phyloP scores from a whole-genome alignment of 805 yeast species.

The Ogataea paradorogensis region DNA sequence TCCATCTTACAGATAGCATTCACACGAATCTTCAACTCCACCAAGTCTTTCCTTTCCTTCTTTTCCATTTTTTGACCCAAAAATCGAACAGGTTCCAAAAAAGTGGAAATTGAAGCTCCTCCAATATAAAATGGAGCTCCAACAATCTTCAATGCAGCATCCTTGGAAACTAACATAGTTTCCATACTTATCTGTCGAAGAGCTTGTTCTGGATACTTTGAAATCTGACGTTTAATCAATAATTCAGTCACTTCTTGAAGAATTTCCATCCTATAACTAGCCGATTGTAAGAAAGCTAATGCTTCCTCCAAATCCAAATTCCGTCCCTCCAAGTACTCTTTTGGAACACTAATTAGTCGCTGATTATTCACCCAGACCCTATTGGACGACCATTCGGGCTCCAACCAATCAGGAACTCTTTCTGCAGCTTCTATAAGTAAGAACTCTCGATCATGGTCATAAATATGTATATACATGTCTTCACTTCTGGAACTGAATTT shows the following conservation, averaged over 20 bases:
- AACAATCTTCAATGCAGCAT: conserved; percentile 11
- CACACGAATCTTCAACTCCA: conserved; percentile 10
- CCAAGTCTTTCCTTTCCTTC: conserved; percentile 1
- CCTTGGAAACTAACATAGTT: conserved; percentile 17
- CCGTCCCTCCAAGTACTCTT: conserved; percentile 32
- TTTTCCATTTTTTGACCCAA: neutral
- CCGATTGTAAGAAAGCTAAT: conserved; percentile 37
- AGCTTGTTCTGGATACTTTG: conserved; percentile 30
- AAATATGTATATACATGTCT: conserved; percentile 42
- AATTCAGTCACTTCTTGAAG: conserved; percentile 17
- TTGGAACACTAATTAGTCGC: conserved; percentile 39
- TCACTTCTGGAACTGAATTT: conserved; percentile 30
- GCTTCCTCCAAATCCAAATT: conserved; percentile 40
- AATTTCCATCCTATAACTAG: conserved; percentile 33
- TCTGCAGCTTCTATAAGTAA: conserved; percentile 50
- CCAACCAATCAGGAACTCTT: conserved; percentile 44
- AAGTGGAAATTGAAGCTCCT: conserved; percentile 15
- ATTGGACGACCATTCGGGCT: conserved; percentile 45
- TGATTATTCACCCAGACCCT: conserved; percentile 53
- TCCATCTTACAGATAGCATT: conserved; percentile 11
- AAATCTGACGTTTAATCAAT: conserved; percentile 21
- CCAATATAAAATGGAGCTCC: conserved; percentile 12
- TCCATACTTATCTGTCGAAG: conserved; percentile 27
- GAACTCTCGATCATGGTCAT: conserved; percentile 58
- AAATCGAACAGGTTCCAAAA: conserved; percentile 1